Evolutionary conservation across 306 rosid species (phyloP).

Genomic region (Inga oerstediana): DNA sequence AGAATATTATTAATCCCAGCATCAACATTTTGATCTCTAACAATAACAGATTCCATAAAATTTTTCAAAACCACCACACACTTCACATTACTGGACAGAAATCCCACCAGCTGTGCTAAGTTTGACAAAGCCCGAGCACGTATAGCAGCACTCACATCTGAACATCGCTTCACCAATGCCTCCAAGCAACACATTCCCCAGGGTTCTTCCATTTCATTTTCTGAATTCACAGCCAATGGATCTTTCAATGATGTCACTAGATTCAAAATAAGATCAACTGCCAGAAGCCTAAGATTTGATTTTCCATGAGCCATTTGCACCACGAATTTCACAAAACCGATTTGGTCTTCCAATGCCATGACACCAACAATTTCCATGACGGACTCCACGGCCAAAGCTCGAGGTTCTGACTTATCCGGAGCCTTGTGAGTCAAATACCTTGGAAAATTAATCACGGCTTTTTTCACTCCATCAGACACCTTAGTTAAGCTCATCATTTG

Average conservation of each 20-base stretch:
- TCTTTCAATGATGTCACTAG: slow-evolving; percentile 53
- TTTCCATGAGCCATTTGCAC: slow-evolving; percentile 77
- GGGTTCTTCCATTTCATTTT: slow-evolving; percentile 45
- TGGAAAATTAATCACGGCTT: slow-evolving; percentile 72
- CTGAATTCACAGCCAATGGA: slow-evolving; percentile 60
- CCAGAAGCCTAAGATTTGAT: slow-evolving; percentile 71
- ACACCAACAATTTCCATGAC: slow-evolving; percentile 67
- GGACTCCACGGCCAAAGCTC: slow-evolving; percentile 82
- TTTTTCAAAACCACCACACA: slow-evolving; percentile 51
- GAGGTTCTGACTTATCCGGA: slow-evolving; percentile 79
- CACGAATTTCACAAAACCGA: slow-evolving; percentile 71
- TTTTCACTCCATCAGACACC: slow-evolving; percentile 55
- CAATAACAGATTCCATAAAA: slow-evolving; percentile 63
- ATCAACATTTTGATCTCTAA: slow-evolving; percentile 31
- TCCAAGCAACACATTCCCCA: slow-evolving; percentile 78
- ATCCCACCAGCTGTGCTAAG: slow-evolving; percentile 73
- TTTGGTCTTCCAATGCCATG: slow-evolving; percentile 57
- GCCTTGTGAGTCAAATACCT: slow-evolving; percentile 71
- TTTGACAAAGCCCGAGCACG: slow-evolving; percentile 78
- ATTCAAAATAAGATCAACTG: slow-evolving; percentile 70
- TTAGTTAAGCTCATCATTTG: slow-evolving; percentile 35
- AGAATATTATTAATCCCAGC: slow-evolving; percentile 56
- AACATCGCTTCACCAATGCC: slow-evolving; percentile 78
- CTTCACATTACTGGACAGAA: slow-evolving; percentile 46
- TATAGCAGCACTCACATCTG: slow-evolving; percentile 63